Percentiles rank a stretch among this genome's conserved stretches.
phyloP scores from a whole-genome alignment of 1,284 basidiomycete genomes.

The Cutaneotrichosporon sp. region DNA sequence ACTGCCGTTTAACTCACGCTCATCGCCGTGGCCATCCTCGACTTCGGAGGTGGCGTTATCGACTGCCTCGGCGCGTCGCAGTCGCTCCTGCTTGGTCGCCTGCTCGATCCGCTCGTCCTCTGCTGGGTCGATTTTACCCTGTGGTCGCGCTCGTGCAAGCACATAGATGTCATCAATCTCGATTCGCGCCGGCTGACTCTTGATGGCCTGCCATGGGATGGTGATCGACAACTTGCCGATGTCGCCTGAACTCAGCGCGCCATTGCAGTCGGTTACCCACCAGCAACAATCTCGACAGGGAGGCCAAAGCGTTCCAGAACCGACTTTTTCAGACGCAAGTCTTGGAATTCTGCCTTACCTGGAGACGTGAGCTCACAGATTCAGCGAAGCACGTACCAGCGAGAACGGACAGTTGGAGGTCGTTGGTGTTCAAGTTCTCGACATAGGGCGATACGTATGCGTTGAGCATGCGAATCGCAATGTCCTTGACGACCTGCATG shows the following conservation, averaged over 20 bases:
- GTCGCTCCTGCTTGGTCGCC: constrained; percentile 81
- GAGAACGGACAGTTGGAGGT: constrained; percentile 92
- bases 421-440: constrained; percentile 91
- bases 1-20: constrained; percentile 26
- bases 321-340: constrained; percentile 85
- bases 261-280: constrained; percentile 50
- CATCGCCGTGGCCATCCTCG: constrained; percentile 53
- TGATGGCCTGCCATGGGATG: constrained; percentile 93
- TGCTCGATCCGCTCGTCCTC: constrained; percentile 83
- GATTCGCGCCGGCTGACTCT: constrained; percentile 89
- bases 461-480: constrained; percentile 66
- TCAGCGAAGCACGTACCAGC: constrained; percentile 61
- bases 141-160: constrained; percentile 56
- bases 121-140: constrained; percentile 64
- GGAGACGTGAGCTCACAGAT: constrained; percentile 9
- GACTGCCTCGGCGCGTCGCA: constrained; percentile 84
- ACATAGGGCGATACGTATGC: constrained; percentile 92
- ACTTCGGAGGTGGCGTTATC: constrained; percentile 59
- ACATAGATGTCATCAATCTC: constrained; percentile 93
- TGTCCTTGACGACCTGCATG: constrained; percentile 49
- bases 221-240: constrained; percentile 88
- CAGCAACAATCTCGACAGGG: constrained; percentile 94
- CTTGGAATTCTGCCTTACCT: constrained; percentile 81
- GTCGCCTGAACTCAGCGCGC: constrained; percentile 62
- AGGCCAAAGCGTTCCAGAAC: constrained; percentile 94